A percentile compares a stretch with the other conserved stretches of the same genome.
Evolutionary conservation across 106 monocot genomes (phyloP).

Genomic region (Dendrobium catenatum): DNA sequence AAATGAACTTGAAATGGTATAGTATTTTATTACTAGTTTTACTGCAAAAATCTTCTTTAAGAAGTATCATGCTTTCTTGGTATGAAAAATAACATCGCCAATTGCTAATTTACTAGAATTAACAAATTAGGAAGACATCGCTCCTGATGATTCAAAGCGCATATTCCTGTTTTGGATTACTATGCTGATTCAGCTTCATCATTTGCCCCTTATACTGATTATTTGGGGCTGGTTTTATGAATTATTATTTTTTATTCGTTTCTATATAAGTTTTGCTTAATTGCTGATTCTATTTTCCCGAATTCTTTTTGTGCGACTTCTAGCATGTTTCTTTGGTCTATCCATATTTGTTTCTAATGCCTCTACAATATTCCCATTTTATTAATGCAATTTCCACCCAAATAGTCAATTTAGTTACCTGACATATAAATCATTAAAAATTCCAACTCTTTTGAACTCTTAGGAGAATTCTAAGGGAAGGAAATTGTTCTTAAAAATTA

Average conservation of each 20-base stretch:
- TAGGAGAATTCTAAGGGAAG: not conserved
- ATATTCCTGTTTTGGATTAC: not conserved
- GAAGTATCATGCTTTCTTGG: not conserved
- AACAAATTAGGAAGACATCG: not conserved
- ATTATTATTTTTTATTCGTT: not conserved
- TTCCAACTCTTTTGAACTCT: not conserved
- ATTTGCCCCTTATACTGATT: not conserved
- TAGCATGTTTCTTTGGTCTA: not conserved
- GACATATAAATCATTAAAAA: not conserved
- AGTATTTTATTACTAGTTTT: not conserved
- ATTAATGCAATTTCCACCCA: not conserved
- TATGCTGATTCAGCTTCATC: not conserved
- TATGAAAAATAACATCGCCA: not conserved
- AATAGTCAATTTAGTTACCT: not conserved
- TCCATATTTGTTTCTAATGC: not conserved
- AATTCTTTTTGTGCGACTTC: not conserved
- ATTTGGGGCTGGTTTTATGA: not conserved
- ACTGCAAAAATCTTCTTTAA: not conserved
- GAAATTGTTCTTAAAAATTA: not conserved
- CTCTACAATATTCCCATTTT: not conserved
- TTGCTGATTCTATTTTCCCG: not conserved
- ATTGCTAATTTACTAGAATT: not conserved
- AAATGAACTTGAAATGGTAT: slow-evolving; percentile 3
- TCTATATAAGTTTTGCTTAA: not conserved
- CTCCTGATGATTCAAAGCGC: not conserved